A percentile compares a stretch with the other conserved stretches of the same genome.
Conservation (phyloP, 2,329 filamentous ascomycete species). For the Lasiodiplodia hormozganensis region DNA sequence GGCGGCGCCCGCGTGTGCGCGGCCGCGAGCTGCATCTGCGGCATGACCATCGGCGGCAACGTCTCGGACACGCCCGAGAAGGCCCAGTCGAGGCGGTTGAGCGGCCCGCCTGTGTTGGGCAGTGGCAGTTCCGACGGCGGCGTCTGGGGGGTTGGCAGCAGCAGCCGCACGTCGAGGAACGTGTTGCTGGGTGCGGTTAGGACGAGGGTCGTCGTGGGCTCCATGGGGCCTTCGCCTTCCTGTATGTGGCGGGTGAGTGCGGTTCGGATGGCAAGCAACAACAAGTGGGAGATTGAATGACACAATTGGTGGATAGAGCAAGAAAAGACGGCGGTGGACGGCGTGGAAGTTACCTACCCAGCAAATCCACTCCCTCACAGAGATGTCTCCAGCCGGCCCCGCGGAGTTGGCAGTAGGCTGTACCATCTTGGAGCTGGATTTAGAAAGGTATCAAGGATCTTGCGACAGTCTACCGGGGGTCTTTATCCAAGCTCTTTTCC, state of each 20-base stretch:
- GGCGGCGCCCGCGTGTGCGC: conserved; percentile 19
- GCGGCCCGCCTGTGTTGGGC: conserved; percentile 38
- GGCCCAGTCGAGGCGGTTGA: conserved; percentile 65
- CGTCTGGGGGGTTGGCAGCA: conserved; percentile 38
- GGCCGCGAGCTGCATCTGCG: conserved; percentile 29
- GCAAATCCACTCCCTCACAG: conserved; percentile 21
- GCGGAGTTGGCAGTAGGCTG: neutral
- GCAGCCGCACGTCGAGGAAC: conserved; percentile 69
- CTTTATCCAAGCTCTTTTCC: neutral
- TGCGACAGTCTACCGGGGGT: neutral
- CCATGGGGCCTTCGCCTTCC: conserved; percentile 50
- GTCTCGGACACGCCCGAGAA: conserved; percentile 62
- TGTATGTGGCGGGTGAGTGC: neutral
- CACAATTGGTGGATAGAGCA: neutral
- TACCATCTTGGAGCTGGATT: neutral
- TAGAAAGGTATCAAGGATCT: neutral
- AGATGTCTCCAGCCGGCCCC: conserved; percentile 2
- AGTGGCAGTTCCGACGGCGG: conserved; percentile 21
- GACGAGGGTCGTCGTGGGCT: conserved; percentile 70
- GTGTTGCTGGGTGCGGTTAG: conserved; percentile 64
- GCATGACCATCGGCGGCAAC: neutral
- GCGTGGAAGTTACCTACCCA: conserved; percentile 15
- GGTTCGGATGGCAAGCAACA: neutral
- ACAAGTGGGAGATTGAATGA: neutral
- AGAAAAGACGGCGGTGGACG: neutral